A percentile compares a stretch with the other conserved stretches of the same genome.
Conservation (phyloP, 2,329 filamentous ascomycete genomes). For the Ilyonectria robusta region DNA sequence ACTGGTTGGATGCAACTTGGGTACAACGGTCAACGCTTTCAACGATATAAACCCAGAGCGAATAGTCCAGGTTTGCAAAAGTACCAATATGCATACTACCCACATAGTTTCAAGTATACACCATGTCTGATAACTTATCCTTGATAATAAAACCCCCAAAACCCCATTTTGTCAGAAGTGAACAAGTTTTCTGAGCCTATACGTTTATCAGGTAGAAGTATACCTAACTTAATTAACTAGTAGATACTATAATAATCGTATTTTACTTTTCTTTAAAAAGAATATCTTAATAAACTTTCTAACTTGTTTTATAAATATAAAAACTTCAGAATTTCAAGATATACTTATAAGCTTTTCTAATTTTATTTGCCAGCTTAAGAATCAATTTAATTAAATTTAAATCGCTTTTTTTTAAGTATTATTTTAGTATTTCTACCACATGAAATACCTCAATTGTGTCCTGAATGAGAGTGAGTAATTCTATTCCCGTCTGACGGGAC, state of each 20-base stretch:
- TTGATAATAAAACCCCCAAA: neutral
- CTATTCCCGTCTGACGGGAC: neutral
- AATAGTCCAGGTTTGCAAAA: neutral
- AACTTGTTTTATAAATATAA: too few relatives aligned
- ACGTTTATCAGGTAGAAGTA: neutral
- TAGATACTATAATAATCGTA: too few relatives aligned
- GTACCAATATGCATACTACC: neutral
- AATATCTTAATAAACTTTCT: too few relatives aligned
- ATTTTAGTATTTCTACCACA: neutral
- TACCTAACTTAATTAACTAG: too few relatives aligned
- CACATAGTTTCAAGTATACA: neutral
- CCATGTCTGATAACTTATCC: neutral
- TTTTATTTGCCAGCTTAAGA: too few relatives aligned
- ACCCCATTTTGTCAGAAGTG: neutral
- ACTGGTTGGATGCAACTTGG: neutral
- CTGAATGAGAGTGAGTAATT: conserved; percentile 34
- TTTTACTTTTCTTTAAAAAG: too few relatives aligned
- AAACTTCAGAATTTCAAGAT: too few relatives aligned
- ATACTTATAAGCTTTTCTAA: too few relatives aligned
- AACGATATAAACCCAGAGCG: neutral
- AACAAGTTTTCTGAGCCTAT: neutral
- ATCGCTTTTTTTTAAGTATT: too few relatives aligned
- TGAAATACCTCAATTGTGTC: conserved; percentile 35
- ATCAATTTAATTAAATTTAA: too few relatives aligned
- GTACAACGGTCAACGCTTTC: neutral